Conservation (phyloP, 345 rosid species). For the Ceriops tagal region DNA sequence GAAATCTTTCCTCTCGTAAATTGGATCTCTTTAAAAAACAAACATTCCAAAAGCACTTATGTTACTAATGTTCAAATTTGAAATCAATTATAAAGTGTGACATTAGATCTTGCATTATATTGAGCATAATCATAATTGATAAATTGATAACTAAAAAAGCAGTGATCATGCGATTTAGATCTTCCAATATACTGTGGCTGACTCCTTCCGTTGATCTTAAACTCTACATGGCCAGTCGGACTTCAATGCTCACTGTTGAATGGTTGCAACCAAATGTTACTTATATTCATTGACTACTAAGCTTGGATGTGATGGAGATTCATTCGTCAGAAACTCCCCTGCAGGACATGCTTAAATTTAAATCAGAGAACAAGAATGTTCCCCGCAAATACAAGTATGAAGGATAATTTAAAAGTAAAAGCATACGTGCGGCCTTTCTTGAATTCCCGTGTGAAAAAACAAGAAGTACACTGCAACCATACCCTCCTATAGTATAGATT, state of each 20-base stretch:
- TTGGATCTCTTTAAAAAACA: no score
- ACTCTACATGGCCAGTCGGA: constrained; percentile 46
- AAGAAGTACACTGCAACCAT: constrained; percentile 24
- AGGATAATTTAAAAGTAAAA: constrained; percentile 14
- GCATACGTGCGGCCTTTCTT: constrained; percentile 37
- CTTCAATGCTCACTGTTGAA: constrained; percentile 48
- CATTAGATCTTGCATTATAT: no score
- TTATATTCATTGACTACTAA: constrained; percentile 24
- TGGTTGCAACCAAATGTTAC: constrained; percentile 26
- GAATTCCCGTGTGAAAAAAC: constrained; percentile 44
- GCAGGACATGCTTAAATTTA: constrained; percentile 22
- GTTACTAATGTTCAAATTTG: no score
- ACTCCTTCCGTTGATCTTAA: constrained; percentile 41
- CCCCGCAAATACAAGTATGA: constrained; percentile 18
- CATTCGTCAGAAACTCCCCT: constrained; percentile 38
- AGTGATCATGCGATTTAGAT: no score
- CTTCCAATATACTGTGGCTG: constrained; percentile 33
- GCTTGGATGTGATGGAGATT: constrained; percentile 41
- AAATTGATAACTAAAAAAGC: no score
- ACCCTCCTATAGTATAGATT: constrained; percentile 26
- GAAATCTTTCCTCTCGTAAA: no score
- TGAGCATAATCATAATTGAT: no score
- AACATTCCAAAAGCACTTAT: no score
- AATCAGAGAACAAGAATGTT: constrained; percentile 4
- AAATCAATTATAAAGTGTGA: no score